Base-by-base conservation (phyloP, 106 monocot species). In the Acanthochlamys bracteata region DNA sequence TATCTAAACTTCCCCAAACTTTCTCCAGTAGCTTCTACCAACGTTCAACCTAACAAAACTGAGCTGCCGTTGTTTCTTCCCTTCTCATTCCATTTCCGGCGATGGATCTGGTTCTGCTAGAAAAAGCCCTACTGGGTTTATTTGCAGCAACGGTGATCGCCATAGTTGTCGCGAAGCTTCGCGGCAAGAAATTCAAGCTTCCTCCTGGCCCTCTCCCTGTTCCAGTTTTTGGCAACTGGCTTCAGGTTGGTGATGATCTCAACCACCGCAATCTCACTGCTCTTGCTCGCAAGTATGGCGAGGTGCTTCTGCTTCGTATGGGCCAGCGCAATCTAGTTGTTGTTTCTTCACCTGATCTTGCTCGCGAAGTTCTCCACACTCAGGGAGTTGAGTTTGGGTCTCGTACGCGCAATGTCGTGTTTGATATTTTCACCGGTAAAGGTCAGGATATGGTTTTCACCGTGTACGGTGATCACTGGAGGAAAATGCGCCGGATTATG, bases 381-480 rank as follows among this genome's bases (percentile, higher is more conserved):
- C 84, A 89, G 62, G 88, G 88, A 27, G 84, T 84, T 54, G 88
- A 89, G 78, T 89, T 89, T 72, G 88, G 88, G 20, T 89, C 88
- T 63, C 79, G 88, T 47, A 89, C 88, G 66, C 80, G 88, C 51
- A 89, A 89, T 76, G 84, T 84, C 67, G 88, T 89, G 42, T 80
- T 89, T 75, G 88, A 89, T 62, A 89, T 89, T 68, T 89, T 89
- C 81, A 84, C 88, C 25, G 88, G 84, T 7, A 69, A 89, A 53
- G 88, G 88, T 57, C 88, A 89, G 83, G 88, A 89, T 75, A 84
- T 89, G 88, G 88, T 89, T 55, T 89, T 89, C 84, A 89, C 88
- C 46, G 88, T 89, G 25, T 89, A 89, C 69, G 84, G 88, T 55
- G 88, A 89, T 42, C 88, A 89, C 75, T 89, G 88, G 88, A 71